Evolutionary conservation across 2,329 filamentous ascomycete species (phyloP).

Genomic region (Rutstroemia sydowiana): DNA sequence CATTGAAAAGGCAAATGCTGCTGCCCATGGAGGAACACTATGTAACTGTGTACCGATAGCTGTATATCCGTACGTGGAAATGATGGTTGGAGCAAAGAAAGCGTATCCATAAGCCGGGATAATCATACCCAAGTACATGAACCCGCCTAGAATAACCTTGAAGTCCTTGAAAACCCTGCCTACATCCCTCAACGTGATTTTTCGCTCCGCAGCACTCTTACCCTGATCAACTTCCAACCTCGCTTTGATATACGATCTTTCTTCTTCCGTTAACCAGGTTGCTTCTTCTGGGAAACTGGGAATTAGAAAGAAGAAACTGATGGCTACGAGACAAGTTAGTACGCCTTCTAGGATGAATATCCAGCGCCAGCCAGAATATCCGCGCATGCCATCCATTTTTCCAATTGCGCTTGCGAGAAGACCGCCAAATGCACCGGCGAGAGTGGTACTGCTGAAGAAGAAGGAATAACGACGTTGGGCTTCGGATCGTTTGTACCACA

Average conservation of each 20-base stretch:
- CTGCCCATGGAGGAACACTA: slow-evolving; percentile 54
- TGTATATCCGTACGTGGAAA: slow-evolving; percentile 57
- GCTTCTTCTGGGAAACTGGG: slow-evolving; percentile 69
- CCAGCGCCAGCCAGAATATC: slow-evolving; percentile 72
- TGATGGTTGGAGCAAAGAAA: slow-evolving; percentile 69
- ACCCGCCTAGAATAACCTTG: slow-evolving; percentile 64
- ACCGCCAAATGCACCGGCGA: slow-evolving; percentile 80
- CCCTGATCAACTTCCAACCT: slow-evolving; percentile 65
- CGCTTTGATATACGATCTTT: slow-evolving; percentile 57
- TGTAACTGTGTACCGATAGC: slow-evolving; percentile 44
- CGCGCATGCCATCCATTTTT: slow-evolving; percentile 68
- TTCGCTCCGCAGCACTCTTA: slow-evolving; percentile 53
- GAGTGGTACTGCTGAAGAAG: slow-evolving; percentile 79
- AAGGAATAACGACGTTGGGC: slow-evolving; percentile 89
- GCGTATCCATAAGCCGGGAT: slow-evolving; percentile 73
- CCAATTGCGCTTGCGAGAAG: slow-evolving; percentile 80
- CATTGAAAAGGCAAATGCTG: slow-evolving; percentile 74
- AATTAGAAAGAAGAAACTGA: slow-evolving; percentile 61
- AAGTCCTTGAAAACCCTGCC: slow-evolving; percentile 61
- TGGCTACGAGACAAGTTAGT: slow-evolving; percentile 53
- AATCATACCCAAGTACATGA: slow-evolving; percentile 78
- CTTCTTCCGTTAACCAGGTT: slow-evolving; percentile 65
- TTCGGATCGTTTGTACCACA: slow-evolving; percentile 85
- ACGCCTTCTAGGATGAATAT: slow-evolving; percentile 74
- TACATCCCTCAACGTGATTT: slow-evolving; percentile 52